Conservation (phyloP, 768 basidiomycete species). For the Exsudoporus frostii region DNA sequence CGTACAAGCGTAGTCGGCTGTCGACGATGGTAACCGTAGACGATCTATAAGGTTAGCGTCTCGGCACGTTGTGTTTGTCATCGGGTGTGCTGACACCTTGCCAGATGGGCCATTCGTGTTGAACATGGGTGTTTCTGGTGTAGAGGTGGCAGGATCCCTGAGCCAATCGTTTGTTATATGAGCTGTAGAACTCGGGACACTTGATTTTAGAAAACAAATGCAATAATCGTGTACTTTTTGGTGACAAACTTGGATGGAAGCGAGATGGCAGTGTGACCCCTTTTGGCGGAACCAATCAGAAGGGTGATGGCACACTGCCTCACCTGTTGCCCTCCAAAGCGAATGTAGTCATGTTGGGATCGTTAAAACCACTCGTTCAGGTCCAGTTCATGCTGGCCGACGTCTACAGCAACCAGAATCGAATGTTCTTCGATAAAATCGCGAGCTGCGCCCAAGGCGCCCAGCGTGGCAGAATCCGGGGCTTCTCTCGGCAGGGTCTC, state of each 20-base stretch:
- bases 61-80: background rate
- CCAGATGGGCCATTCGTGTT: constrained; percentile 12
- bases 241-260: background rate
- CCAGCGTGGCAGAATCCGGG: constrained; percentile 33
- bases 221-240: constrained; percentile 8
- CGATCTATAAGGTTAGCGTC: constrained; percentile 23
- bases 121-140: constrained; percentile 7
- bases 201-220: background rate
- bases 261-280: background rate
- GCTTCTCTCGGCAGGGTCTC: constrained; percentile 30
- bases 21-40: constrained; percentile 51
- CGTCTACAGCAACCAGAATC: background rate
- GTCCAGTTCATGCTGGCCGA: background rate
- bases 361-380: background rate
- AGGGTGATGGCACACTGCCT: constrained; percentile 28
- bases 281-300: constrained; percentile 24
- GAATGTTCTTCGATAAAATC: constrained; percentile 1
- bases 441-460: constrained; percentile 18
- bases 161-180: background rate
- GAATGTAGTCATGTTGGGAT: constrained; percentile 16
- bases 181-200: background rate
- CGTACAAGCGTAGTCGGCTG: constrained; percentile 52
- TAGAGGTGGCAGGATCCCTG: background rate
- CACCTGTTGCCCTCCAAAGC: constrained; percentile 10
- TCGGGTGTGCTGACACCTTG: background rate